phyloP scores from a whole-genome alignment of 164 flowering plant species.

The Akebia trifoliata region DNA sequence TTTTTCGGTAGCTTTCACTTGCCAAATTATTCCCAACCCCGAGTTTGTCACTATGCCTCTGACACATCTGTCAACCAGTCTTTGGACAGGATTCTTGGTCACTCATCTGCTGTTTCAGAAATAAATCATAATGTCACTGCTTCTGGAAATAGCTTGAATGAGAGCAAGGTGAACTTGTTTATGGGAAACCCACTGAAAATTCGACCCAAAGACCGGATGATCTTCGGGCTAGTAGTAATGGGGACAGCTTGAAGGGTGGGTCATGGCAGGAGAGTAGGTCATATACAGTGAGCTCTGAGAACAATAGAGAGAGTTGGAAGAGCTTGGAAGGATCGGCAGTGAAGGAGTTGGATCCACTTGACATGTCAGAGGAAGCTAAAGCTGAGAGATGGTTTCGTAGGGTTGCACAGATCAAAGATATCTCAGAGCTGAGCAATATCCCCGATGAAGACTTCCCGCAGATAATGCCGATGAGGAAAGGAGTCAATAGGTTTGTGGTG shows the following conservation, averaged over 20 bases:
- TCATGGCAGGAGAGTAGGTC: neutral
- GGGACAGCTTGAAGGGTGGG: constrained; percentile 20
- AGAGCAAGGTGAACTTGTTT: constrained; percentile 9
- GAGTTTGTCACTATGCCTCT: too few relatives aligned
- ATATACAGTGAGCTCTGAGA: neutral
- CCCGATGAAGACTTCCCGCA: constrained; percentile 96
- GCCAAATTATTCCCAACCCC: too few relatives aligned
- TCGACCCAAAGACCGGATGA: constrained; percentile 5
- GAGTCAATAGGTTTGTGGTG: constrained; percentile 92
- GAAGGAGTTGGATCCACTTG: constrained; percentile 77
- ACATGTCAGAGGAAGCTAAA: constrained; percentile 99
- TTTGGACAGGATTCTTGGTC: constrained; percentile 39
- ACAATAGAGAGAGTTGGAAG: constrained; percentile 34
- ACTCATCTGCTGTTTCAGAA: constrained; percentile 23
- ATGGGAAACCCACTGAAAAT: constrained; percentile 11
- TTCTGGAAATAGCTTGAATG: constrained; percentile 13
- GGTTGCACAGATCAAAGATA: constrained; percentile 91
- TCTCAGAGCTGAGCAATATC: constrained; percentile 86
- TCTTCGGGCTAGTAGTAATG: constrained; percentile 12
- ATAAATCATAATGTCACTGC: neutral
- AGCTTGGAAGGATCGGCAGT: constrained; percentile 94
- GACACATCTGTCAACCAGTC: constrained; percentile 19
- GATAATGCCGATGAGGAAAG: constrained; percentile 99
- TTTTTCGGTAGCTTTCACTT: too few relatives aligned
- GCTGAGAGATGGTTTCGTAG: constrained; percentile 94